phyloP scores from a whole-genome alignment of 2,329 filamentous ascomycete genomes.

The Epichloe uncinata region DNA sequence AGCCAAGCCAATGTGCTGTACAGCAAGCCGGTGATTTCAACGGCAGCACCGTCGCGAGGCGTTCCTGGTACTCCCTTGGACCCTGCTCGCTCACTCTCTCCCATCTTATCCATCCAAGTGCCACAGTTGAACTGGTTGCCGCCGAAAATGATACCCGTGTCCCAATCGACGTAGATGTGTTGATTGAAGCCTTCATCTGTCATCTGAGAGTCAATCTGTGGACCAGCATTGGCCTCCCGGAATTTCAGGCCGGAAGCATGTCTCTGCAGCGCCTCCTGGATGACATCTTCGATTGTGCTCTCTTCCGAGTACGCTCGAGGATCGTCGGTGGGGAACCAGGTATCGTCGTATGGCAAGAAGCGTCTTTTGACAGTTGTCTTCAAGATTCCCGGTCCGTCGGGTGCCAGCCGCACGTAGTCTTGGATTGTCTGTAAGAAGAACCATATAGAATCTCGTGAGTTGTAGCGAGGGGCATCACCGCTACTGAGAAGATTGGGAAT shows the following conservation, averaged over 20 bases:
- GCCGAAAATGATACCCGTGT: constrained; percentile 74
- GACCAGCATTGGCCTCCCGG: constrained; percentile 86
- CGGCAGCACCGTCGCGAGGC: constrained; percentile 86
- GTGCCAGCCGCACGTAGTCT: constrained; percentile 74
- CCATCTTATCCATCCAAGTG: constrained; percentile 99
- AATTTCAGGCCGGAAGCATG: constrained; percentile 87
- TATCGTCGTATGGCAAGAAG: constrained; percentile 91
- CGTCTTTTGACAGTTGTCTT: constrained; percentile 67
- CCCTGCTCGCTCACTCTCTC: constrained; percentile 81
- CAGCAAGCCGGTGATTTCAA: constrained; percentile 87
- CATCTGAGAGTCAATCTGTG: constrained; percentile 86
- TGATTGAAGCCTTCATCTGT: constrained; percentile 83
- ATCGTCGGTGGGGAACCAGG: constrained; percentile 78
- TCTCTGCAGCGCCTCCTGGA: constrained; percentile 85
- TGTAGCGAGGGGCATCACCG: constrained; percentile 79
- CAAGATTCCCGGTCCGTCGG: constrained; percentile 60
- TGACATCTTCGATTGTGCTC: constrained; percentile 75
- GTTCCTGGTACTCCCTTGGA: constrained; percentile 92
- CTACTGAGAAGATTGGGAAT: constrained; percentile 87
- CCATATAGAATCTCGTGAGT: constrained; percentile 93
- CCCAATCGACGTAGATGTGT: constrained; percentile 87
- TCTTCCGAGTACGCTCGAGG: constrained; percentile 70
- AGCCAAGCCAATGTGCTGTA: constrained; percentile 87
- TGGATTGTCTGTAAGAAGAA: constrained; percentile 96
- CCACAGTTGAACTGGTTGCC: constrained; percentile 92